These are phyloP conservation scores for Mycena rosella DNA, from an alignment of 768 basidiomycete species.

Conservation along the genomic window DNA sequence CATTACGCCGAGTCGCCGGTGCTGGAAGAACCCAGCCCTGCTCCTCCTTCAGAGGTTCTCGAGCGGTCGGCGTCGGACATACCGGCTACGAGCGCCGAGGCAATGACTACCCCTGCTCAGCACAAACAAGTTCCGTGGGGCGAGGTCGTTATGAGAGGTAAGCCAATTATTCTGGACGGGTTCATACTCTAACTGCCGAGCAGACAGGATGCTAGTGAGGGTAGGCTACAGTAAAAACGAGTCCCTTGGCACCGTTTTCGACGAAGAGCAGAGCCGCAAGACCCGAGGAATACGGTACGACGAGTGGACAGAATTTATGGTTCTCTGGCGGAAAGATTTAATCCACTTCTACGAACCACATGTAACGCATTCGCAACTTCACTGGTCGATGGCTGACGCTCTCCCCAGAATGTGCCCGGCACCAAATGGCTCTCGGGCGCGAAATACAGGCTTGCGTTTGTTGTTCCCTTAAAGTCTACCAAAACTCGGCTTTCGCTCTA, in stretches of 20 bases:
- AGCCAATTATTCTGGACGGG: constrained; percentile 6
- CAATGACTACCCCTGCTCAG: constrained; percentile 50
- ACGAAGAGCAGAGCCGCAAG: constrained; percentile 76
- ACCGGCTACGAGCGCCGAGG: constrained; percentile 75
- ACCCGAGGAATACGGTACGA: constrained; percentile 72
- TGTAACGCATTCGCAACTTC: constrained; percentile 58
- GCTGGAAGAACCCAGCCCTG: constrained; percentile 46
- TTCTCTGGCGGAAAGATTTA: constrained; percentile 82
- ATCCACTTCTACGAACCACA: constrained; percentile 90
- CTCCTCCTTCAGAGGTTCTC: constrained; percentile 75
- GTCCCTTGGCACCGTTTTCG: constrained; percentile 63
- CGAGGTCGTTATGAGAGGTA: constrained; percentile 81
- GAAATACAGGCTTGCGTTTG: constrained; percentile 78
- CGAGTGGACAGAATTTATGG: constrained; percentile 86
- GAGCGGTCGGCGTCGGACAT: constrained; percentile 68
- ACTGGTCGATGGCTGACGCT: constrained; percentile 27
- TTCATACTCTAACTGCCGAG: constrained; percentile 21
- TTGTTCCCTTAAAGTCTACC: constrained; percentile 76
- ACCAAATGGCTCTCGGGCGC: constrained; percentile 77
- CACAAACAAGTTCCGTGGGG: constrained; percentile 51
- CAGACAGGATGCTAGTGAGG: constrained; percentile 93
- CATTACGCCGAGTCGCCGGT: constrained; percentile 52
- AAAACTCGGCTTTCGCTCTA: constrained; percentile 85
- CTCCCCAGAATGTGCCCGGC: constrained; percentile 68
- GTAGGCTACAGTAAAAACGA: constrained; percentile 74